phyloP scores from a whole-genome alignment of 1,139 yeast genomes.

The Blastobotrys petasosporus region DNA sequence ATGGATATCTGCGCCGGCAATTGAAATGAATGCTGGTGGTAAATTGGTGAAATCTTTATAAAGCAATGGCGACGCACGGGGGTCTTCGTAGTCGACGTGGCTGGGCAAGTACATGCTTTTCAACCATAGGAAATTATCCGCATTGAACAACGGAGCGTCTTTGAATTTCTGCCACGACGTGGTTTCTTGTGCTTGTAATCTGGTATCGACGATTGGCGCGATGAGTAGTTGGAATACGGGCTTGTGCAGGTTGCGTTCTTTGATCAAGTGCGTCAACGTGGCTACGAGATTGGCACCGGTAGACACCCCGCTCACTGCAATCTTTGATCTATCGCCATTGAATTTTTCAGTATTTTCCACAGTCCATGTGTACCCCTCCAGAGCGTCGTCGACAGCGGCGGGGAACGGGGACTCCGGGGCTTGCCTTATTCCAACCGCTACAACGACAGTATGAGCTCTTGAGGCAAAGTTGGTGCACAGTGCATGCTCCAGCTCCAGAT shows the following conservation, averaged over 20 bases:
- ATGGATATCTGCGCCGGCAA: slow-evolving; percentile 9
- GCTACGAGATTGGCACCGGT: slow-evolving; percentile 49
- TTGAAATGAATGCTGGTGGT: slow-evolving; percentile 8
- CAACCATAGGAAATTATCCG: slow-evolving; percentile 5
- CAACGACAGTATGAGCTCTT: slow-evolving; percentile 10
- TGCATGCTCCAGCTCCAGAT: slow-evolving; percentile 40
- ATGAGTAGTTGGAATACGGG: slow-evolving; percentile 39
- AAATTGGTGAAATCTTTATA: slow-evolving; percentile 4
- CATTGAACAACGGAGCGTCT: not conserved
- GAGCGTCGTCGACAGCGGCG: slow-evolving; percentile 44
- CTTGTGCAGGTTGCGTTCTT: slow-evolving; percentile 35
- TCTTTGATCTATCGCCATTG: slow-evolving; percentile 33
- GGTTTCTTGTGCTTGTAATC: slow-evolving; percentile 24
- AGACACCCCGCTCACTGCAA: slow-evolving; percentile 45
- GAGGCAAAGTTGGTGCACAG: slow-evolving; percentile 8
- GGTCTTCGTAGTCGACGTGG: not conserved
- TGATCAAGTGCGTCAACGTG: slow-evolving; percentile 33
- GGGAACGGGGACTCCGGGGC: slow-evolving; percentile 48
- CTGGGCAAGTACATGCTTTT: slow-evolving; percentile 3
- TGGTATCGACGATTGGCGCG: slow-evolving; percentile 32
- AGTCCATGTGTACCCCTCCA: slow-evolving; percentile 31
- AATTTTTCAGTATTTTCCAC: slow-evolving; percentile 23
- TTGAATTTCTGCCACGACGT: not conserved
- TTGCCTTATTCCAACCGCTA: slow-evolving; percentile 38
- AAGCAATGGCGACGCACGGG: slow-evolving; percentile 11